Evolutionary conservation across 2,329 filamentous ascomycete genomes (phyloP), one percentile per base, ranked within the genome.

Genomic region (Magnaporthiopsis poae): DNA sequence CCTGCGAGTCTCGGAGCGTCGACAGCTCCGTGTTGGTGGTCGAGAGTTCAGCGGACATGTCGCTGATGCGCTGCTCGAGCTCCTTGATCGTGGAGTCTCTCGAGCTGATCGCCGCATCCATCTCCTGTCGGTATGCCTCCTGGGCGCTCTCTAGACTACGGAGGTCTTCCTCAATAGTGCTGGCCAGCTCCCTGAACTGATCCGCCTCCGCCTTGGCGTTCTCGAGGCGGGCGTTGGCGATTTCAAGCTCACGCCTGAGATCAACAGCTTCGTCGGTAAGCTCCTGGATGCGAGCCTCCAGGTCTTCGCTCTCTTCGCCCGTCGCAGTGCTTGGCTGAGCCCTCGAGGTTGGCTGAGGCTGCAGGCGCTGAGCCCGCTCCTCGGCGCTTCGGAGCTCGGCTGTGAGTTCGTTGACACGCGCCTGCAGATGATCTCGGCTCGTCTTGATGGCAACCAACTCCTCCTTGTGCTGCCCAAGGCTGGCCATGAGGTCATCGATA

Each of bases 341-440:
- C 69, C 88, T 81, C 1, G 88, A 83, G 0, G 88, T 91, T 5
- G 90, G 89, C 67, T 89, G 86, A n/a, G 91, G 89, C 70, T 95
- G 91, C 66, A 97, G 81, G 36, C 92, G 86, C 70, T 90, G 88
- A 7, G 91, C 84, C 64, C 92, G 90, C 76, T 98, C 95, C 75
- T 98, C 92, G 0, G 93, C 92, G 73, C 90, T 92, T 71, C 90
- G 90, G 33, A 98, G 81, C 74, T 98, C 92, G 67, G 96, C 90
- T 33, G 89, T 90, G 66, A 99, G 80, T 78, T 98, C 94, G 70
- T 96, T 90, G 3, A 96, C 91, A 67, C 93, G 86, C 46, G 88
- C 86, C 75, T 98, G 93, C 1, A 99, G 82, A 75, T 97, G 91
- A 75, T 98, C 94, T 63, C 90, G 88, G 62, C 87, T 90, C 1